Conservation (phyloP, 1,284 basidiomycete genomes). For the Mycosarcoma maydis region DNA sequence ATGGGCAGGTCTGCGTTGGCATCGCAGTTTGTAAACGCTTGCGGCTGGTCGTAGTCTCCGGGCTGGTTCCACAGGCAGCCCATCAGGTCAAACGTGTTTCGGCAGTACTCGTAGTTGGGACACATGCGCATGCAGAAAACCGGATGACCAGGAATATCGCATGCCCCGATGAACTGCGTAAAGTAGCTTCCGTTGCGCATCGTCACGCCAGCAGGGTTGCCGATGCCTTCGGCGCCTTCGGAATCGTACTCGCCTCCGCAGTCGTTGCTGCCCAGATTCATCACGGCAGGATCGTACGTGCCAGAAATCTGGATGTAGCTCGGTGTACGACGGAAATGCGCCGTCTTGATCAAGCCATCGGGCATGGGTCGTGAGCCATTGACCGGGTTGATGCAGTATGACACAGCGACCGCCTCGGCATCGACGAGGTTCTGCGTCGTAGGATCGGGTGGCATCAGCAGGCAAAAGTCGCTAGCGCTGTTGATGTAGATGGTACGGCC, state of each 20-base stretch:
- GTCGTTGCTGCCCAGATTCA: constrained; percentile 58
- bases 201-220: constrained; percentile 59
- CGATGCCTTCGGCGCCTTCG: constrained; percentile 49
- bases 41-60: constrained; percentile 49
- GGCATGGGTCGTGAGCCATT: constrained; percentile 60
- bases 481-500: constrained; percentile 49
- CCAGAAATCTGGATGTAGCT: constrained; percentile 56
- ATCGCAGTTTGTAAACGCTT: constrained; percentile 58
- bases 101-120: constrained; percentile 53
- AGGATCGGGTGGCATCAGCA: constrained; percentile 62
- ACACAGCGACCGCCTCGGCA: constrained; percentile 59
- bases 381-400: constrained; percentile 58
- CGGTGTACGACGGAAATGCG: constrained; percentile 53
- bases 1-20: constrained; percentile 53
- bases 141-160: constrained; percentile 56
- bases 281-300: constrained; percentile 54
- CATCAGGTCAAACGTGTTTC: constrained; percentile 59
- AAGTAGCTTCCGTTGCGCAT: constrained; percentile 54
- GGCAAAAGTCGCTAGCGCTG: constrained; percentile 56
- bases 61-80: constrained; percentile 51
- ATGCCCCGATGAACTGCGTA: constrained; percentile 56
- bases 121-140: constrained; percentile 59
- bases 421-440: constrained; percentile 58
- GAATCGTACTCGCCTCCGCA: constrained; percentile 55
- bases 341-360: constrained; percentile 59